phyloP scores from a whole-genome alignment of 768 basidiomycete genomes.

The Termitomyces sp. region DNA sequence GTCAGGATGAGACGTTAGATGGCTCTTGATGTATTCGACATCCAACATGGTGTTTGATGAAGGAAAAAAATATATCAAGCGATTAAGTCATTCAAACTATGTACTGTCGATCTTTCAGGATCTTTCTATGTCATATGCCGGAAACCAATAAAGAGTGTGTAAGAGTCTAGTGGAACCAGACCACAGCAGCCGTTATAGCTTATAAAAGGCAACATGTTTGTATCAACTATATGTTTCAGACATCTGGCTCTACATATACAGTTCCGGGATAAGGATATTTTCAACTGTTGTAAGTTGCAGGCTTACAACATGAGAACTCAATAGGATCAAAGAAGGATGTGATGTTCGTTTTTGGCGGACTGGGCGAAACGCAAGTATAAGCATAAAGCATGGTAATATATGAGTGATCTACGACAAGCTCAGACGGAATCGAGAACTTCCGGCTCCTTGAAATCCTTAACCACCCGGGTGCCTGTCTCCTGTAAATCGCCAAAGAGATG shows the following conservation, averaged over 20 bases:
- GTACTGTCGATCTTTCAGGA: not conserved
- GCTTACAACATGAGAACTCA: not conserved
- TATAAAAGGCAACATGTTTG: no score
- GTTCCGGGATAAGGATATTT: no score
- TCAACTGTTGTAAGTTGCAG: no score
- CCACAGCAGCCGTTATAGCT: no score
- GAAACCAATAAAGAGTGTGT: not conserved
- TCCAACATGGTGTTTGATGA: slow-evolving; percentile 53
- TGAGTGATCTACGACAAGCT: slow-evolving; percentile 29
- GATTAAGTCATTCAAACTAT: not conserved
- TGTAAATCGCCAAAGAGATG: slow-evolving; percentile 23
- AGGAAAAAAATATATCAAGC: slow-evolving; percentile 1
- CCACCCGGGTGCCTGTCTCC: slow-evolving; percentile 94
- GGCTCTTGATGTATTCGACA: slow-evolving; percentile 60
- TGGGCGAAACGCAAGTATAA: slow-evolving; percentile 17
- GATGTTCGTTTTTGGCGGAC: slow-evolving; percentile 8
- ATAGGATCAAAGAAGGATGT: not conserved
- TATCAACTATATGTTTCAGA: no score
- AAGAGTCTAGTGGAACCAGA: no score
- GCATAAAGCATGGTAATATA: slow-evolving; percentile 29
- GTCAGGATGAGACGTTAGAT: slow-evolving; percentile 60
- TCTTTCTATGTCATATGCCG: not conserved
- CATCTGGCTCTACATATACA: no score
- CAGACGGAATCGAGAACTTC: slow-evolving; percentile 90
- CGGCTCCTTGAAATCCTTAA: slow-evolving; percentile 97